Base-by-base conservation (phyloP, 192 early-diverging fungal species). In the Endogone sp. region DNA sequence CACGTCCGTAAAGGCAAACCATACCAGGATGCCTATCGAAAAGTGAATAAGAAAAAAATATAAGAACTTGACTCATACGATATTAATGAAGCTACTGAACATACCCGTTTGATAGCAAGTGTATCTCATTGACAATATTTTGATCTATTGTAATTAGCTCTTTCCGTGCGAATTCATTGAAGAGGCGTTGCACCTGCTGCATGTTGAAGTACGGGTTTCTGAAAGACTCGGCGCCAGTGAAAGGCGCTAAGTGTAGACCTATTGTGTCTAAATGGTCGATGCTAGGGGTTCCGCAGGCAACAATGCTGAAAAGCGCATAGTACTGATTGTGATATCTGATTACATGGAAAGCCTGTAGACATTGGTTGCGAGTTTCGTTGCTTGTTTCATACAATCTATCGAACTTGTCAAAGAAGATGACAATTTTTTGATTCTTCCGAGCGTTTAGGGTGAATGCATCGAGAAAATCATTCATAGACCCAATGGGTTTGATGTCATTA, bases 371-470 rank as follows among this genome's bases (percentile, higher is more conserved):
- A 49, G 63, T 24, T 3, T 65, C 27, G n/a, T 55, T 13, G 30
- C 24, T 3, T n/a, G 69, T 37, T 22, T 64, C 54, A 58, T 22
- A 58, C 28, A 71, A 27, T 65, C 20, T 30, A 64, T 71, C 69
- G 4, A 57, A 71, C 60, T 71, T 49, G 59, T 71, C 69, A 64
- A 71, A 6, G 24, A 71, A 71, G n/a, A 71, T n/a, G 44, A 71
- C 63, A 25, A 64, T 29, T 6, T 2, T 16, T 3, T 64, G 56
- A 21, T 20, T 4, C 24, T 49, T 1, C 31, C 68, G 37, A 3
- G 22, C 28, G 0, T 54, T 6, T 62, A 29, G 61, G 3, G 11
- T 21, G 55, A 69, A 24, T 3, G 2, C 24, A 20, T 3, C 1
- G 27, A 28, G 4, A 54, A 69, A 69, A 49, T 63, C 61, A 69